Evolutionary conservation across 177 flowering plant genomes (phyloP), one percentile per base, ranked within the genome.

Genomic region (Tripterygium wilfordii): DNA sequence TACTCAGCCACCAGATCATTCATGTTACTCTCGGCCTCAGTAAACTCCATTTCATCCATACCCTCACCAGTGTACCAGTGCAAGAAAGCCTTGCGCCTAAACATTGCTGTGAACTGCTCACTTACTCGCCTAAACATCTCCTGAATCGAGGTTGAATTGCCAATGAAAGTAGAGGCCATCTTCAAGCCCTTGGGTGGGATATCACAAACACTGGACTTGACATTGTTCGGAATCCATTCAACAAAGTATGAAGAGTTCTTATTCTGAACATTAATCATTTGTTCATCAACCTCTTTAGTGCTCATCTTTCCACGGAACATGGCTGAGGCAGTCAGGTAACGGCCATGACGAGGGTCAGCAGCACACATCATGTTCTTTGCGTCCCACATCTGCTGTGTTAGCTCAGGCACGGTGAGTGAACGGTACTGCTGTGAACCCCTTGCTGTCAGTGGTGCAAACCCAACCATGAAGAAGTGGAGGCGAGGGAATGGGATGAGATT

Each of bases 261-360:
- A n/a, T n/a, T n/a, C n/a, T n/a, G n/a, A n/a, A n/a, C n/a, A n/a
- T n/a, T n/a, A n/a, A n/a, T n/a, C n/a, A n/a, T n/a, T n/a, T n/a
- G n/a, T n/a, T n/a, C n/a, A n/a, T n/a, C n/a, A n/a, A n/a, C n/a
- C n/a, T n/a, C n/a, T n/a, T n/a, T n/a, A n/a, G n/a, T n/a, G 68
- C 80, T 75, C 84, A 78, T 78, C 63, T 79, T 79, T 10, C 85
- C 85, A 22, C 85, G 50, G 60, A 79, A 79, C 85, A 79, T 79
- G 45, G 85, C 85, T 17, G 86, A 79, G 26, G 81, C 85, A 15
- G 85, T 79, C 45, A 79, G 74, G 67, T 79, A 79, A 22, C 85
- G 75, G 0, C 85, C 85, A 48, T 79, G 85, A n/a, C n/a, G n/a
- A n/a, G n/a, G n/a, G n/a, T n/a, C n/a, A n/a, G n/a, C n/a, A n/a